Evolutionary conservation across 2,329 filamentous ascomycete genomes (phyloP), one percentile per base, ranked within the genome.

Genomic region (Monosporascus ibericus): DNA sequence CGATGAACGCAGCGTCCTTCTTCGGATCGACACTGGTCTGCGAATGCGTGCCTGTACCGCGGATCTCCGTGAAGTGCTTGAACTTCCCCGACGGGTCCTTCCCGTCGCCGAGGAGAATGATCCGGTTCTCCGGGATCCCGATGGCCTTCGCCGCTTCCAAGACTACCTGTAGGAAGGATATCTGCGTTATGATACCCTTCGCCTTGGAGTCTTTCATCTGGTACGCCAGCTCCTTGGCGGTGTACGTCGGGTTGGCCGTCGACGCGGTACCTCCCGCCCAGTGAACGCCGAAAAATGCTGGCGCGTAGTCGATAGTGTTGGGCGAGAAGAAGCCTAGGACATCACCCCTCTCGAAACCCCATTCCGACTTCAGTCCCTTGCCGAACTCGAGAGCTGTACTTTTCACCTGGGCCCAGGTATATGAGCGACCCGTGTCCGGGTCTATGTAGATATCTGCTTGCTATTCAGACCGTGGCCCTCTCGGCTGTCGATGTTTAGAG

Each of bases 221-320:
- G 63, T 88, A 91, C 5, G 87, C 84, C 36, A 96, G 78, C 70
- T 97, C 92, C 9, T 90, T 83, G 14, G 81, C 81, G 0, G 88
- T 95, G 71, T 96, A 96, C 4, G 85, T 84, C 20, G 92, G 91
- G 65, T 96, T 96, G 3, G 90, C 91, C 0, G 92, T 90, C n/a
- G 86, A 90, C 11, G 90, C 73, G 49, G 90, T 75, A 30, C 88
- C 91, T 46, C 91, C 92, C 1, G 90, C 87, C 88, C 90, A 96
- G 58, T 87, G 82, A 9, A 83, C 79, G 27, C 91, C 92, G 76
- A 89, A 90, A 68, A 83, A 89, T 47, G 91, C 70, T 3, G 86
- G 75, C 0, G 90, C 86, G 0, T 86, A 90, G 68, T 96, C 92
- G 65, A 96, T 87, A 68, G 80, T 85, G 68, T 97, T 96, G 27